phyloP scores from a whole-genome alignment of 345 rosid genomes.

The Limnanthes douglasii region DNA sequence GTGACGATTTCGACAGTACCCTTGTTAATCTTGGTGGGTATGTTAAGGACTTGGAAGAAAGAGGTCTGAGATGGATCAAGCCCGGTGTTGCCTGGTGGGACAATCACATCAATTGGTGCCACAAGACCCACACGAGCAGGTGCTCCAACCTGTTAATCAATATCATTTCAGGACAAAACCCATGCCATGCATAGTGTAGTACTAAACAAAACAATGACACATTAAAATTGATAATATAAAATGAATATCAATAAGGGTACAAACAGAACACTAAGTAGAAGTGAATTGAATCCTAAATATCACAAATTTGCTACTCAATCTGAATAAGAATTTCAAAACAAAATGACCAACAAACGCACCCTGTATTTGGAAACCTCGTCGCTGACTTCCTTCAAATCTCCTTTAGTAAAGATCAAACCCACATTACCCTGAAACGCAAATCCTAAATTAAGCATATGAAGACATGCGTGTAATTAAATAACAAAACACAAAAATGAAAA shows the following conservation, averaged over 20 bases:
- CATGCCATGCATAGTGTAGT: too few species aligned
- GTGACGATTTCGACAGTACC: constrained; percentile 91
- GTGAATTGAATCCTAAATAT: too few species aligned
- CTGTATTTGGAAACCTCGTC: constrained; percentile 90
- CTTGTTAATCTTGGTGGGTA: constrained; percentile 93
- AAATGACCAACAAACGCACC: constrained; percentile 16
- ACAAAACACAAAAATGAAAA: not conserved
- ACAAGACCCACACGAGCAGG: constrained; percentile 85
- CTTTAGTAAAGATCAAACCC: constrained; percentile 80
- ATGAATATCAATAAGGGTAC: too few species aligned
- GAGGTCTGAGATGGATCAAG: constrained; percentile 87
- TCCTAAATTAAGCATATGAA: not conserved
- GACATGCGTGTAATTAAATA: too few species aligned
- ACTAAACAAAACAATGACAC: too few species aligned
- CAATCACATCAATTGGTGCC: constrained; percentile 68
- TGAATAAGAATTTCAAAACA: not conserved
- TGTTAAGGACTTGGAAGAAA: constrained; percentile 82
- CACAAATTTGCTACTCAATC: too few species aligned
- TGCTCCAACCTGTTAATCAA: constrained; percentile 57
- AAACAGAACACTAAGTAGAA: too few species aligned
- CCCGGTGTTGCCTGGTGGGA: constrained; percentile 76
- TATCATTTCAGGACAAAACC: not conserved
- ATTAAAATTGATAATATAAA: too few species aligned
- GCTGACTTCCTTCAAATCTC: constrained; percentile 86
- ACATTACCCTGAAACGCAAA: constrained; percentile 49